phyloP scores from a whole-genome alignment of 805 yeast genomes.

The Kodamaea kaohsiungensis region DNA sequence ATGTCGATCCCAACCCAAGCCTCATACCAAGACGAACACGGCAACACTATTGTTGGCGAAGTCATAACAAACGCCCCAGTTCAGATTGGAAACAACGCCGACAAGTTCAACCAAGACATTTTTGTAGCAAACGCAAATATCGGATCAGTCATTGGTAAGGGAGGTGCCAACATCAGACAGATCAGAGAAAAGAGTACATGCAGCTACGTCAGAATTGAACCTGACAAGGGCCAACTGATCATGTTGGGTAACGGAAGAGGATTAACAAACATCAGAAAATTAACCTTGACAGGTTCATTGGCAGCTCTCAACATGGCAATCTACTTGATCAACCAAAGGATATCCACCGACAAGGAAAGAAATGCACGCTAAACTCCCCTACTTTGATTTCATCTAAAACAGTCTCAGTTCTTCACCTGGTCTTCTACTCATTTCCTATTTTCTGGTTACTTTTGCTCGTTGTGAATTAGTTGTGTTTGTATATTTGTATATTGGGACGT shows the following conservation, averaged over 20 bases:
- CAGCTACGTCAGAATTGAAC: slow-evolving; percentile 70
- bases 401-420: background rate
- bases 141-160: slow-evolving; percentile 84
- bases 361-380: slow-evolving; percentile 21
- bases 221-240: slow-evolving; percentile 52
- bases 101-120: slow-evolving; percentile 65
- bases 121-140: slow-evolving; percentile 76
- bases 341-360: slow-evolving; percentile 63
- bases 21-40: slow-evolving; percentile 45
- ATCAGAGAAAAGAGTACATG: slow-evolving; percentile 72
- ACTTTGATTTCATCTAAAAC: background rate
- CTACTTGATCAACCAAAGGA: slow-evolving; percentile 68
- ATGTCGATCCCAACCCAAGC: slow-evolving; percentile 29
- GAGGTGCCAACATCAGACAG: slow-evolving; percentile 79
- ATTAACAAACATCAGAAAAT: slow-evolving; percentile 49
- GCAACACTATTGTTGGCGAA: slow-evolving; percentile 45
- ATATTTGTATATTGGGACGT: slow-evolving; percentile 2
- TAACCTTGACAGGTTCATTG: slow-evolving; percentile 67
- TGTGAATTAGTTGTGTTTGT: background rate
- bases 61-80: slow-evolving; percentile 40
- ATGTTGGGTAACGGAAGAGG: slow-evolving; percentile 48
- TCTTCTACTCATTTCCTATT: background rate
- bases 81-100: slow-evolving; percentile 38
- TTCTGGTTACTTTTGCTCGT: background rate
- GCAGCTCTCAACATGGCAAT: slow-evolving; percentile 73